A percentile compares a stretch with the other conserved stretches of the same genome.
Conservation (phyloP, 371 early-diverging fungal genomes). For the Mucor piriformis region DNA sequence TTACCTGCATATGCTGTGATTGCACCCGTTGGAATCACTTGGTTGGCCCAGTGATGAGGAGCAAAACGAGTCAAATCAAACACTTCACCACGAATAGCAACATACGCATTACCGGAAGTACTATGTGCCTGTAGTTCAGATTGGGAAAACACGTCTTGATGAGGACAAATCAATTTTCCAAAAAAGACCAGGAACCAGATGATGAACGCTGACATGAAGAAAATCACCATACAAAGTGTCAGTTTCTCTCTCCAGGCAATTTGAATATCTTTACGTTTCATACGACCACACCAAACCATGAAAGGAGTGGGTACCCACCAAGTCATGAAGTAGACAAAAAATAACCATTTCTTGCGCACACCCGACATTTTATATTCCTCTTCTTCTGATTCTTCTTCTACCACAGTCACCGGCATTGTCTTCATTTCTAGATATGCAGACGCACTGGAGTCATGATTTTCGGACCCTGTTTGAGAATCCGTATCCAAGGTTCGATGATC, state of each 20-base stretch:
- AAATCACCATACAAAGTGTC: conserved; percentile 76
- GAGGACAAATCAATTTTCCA: conserved; percentile 86
- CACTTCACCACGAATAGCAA: conserved; percentile 73
- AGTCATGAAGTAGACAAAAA: conserved; percentile 81
- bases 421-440: conserved; percentile 17
- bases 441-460: conserved; percentile 4
- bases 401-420: conserved; percentile 29
- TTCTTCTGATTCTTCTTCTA: conserved; percentile 13
- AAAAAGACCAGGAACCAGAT: conserved; percentile 74
- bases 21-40: conserved; percentile 51
- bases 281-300: conserved; percentile 66
- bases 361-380: conserved; percentile 25
- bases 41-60: conserved; percentile 53
- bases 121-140: conserved; percentile 47
- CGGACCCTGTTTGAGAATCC: conserved; percentile 30
- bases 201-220: conserved; percentile 55
- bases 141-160: conserved; percentile 68
- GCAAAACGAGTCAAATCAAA: conserved; percentile 72
- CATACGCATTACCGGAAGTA: conserved; percentile 50
- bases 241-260: conserved; percentile 89
- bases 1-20: conserved; percentile 67
- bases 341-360: conserved; percentile 77
- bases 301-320: conserved; percentile 86
- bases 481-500: conserved; percentile 24
- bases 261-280: conserved; percentile 81